phyloP scores from a whole-genome alignment of 805 yeast species.

The Cyberlindnera sargentensis region DNA sequence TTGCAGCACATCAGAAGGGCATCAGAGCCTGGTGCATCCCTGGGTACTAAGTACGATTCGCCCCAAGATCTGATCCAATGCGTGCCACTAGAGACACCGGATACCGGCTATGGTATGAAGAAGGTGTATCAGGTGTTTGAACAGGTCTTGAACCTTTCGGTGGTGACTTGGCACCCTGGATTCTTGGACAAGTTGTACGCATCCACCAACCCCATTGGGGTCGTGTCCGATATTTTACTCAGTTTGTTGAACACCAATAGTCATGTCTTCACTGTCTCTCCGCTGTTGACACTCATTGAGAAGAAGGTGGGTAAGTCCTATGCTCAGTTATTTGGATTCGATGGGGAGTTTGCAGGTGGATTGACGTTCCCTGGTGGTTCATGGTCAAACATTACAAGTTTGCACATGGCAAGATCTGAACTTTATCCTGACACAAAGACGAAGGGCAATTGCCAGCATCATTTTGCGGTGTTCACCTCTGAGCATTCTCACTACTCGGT shows the following conservation, averaged over 20 bases:
- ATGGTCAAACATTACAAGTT: constrained; percentile 74
- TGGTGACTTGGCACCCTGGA: constrained; percentile 84
- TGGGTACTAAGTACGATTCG: constrained; percentile 42
- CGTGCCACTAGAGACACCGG: constrained; percentile 30
- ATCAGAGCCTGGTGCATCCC: constrained; percentile 36
- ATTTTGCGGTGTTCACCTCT: constrained; percentile 66
- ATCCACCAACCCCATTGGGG: constrained; percentile 79
- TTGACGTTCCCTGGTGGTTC: constrained; percentile 84
- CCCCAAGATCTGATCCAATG: constrained; percentile 40
- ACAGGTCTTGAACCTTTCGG: constrained; percentile 54
- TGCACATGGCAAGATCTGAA: constrained; percentile 68
- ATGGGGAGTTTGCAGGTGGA: constrained; percentile 59
- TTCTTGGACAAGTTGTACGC: constrained; percentile 81
- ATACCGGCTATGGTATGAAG: constrained; percentile 32
- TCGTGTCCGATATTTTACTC: constrained; percentile 61
- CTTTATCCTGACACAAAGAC: constrained; percentile 63
- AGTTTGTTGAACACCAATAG: constrained; percentile 74
- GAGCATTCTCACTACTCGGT: constrained; percentile 74
- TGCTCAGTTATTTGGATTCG: constrained; percentile 58
- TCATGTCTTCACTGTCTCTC: constrained; percentile 81
- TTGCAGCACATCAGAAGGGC: constrained; percentile 45
- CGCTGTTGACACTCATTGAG: constrained; percentile 70
- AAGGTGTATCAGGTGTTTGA: constrained; percentile 47
- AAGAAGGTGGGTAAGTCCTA: constrained; percentile 60
- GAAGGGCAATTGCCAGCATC: constrained; percentile 44